Evolutionary conservation across 2,329 filamentous ascomycete genomes (phyloP).

Genomic region (Stachybotrys elegans): DNA sequence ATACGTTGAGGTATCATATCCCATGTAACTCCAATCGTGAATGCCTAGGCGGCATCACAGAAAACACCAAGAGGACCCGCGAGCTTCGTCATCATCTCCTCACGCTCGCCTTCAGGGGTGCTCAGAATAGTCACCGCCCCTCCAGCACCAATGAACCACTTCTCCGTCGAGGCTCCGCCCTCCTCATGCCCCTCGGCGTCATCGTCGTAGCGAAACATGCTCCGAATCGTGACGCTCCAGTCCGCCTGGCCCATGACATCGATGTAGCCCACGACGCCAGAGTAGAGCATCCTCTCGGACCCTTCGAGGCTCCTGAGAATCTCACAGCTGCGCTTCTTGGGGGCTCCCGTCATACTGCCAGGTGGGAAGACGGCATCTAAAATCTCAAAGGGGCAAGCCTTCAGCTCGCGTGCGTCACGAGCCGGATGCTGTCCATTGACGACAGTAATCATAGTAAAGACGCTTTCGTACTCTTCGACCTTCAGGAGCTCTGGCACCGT

Average conservation of each 20-base stretch:
- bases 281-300: slow-evolving; percentile 69
- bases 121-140: slow-evolving; percentile 86
- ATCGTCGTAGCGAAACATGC: slow-evolving; percentile 68
- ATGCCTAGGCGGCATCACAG: slow-evolving; percentile 23
- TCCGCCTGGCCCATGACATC: slow-evolving; percentile 81
- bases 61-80: slow-evolving; percentile 52
- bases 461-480: slow-evolving; percentile 85
- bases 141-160: slow-evolving; percentile 83
- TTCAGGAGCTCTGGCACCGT: slow-evolving; percentile 72
- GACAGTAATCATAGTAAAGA: slow-evolving; percentile 88
- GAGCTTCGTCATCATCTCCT: slow-evolving; percentile 84
- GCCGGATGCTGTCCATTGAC: slow-evolving; percentile 63
- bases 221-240: slow-evolving; percentile 88
- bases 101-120: slow-evolving; percentile 72
- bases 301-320: slow-evolving; percentile 66
- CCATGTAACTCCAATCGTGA: background rate
- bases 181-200: slow-evolving; percentile 33
- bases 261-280: slow-evolving; percentile 84
- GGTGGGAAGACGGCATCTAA: slow-evolving; percentile 76
- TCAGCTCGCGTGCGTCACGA: slow-evolving; percentile 9
- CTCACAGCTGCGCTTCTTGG: slow-evolving; percentile 89
- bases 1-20: slow-evolving; percentile 27
- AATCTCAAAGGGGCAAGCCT: slow-evolving; percentile 52
- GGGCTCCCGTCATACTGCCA: slow-evolving; percentile 94
- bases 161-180: slow-evolving; percentile 36